A percentile compares a stretch with the other conserved stretches of the same genome.
Evolutionary conservation across 495 filamentous ascomycete genomes (phyloP).

Genomic region (Penicillium atrosanguineum): DNA sequence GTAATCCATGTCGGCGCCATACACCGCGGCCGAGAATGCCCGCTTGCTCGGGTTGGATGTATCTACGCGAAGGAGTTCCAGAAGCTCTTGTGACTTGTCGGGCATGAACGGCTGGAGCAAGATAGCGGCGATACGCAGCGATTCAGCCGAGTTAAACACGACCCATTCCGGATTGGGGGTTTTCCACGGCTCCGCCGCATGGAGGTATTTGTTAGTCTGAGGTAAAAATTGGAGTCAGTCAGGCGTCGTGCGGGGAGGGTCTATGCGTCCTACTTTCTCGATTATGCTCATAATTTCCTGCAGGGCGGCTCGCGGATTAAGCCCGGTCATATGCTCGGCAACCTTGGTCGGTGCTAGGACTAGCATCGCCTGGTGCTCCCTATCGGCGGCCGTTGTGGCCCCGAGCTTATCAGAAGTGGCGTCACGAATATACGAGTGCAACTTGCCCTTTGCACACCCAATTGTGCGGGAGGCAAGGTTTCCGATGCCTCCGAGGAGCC

Average conservation of each 20-base stretch:
- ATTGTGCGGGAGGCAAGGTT: slow-evolving; percentile 73
- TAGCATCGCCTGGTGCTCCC: slow-evolving; percentile 33
- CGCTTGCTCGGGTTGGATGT: slow-evolving; percentile 39
- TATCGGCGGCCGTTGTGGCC: slow-evolving; percentile 26
- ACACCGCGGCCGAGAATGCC: slow-evolving; percentile 55
- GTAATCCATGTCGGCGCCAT: slow-evolving; percentile 64
- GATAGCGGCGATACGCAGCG: slow-evolving; percentile 77
- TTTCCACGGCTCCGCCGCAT: slow-evolving; percentile 58
- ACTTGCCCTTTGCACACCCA: slow-evolving; percentile 62
- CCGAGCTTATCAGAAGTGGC: slow-evolving; percentile 34
- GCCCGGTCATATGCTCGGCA: slow-evolving; percentile 56
- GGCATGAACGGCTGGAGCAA: slow-evolving; percentile 91
- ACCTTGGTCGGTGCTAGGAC: slow-evolving; percentile 38
- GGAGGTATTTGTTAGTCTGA: slow-evolving; percentile 72
- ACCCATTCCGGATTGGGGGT: slow-evolving; percentile 45
- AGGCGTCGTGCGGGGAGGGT: slow-evolving; percentile 1
- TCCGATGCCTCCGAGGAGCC: slow-evolving; percentile 69
- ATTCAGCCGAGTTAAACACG: slow-evolving; percentile 71
- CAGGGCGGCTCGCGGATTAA: slow-evolving; percentile 64
- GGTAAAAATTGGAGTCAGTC: slow-evolving; percentile 12
- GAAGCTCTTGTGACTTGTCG: slow-evolving; percentile 65
- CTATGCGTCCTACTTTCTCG: slow-evolving; percentile 39
- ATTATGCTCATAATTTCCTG: slow-evolving; percentile 63
- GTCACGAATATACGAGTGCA: slow-evolving; percentile 52
- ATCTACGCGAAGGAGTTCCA: slow-evolving; percentile 77